Percentiles rank a stretch among this genome's conserved stretches.
Evolutionary conservation across 495 filamentous ascomycete genomes (phyloP).

Genomic region (Penicillium ochrochloron): DNA sequence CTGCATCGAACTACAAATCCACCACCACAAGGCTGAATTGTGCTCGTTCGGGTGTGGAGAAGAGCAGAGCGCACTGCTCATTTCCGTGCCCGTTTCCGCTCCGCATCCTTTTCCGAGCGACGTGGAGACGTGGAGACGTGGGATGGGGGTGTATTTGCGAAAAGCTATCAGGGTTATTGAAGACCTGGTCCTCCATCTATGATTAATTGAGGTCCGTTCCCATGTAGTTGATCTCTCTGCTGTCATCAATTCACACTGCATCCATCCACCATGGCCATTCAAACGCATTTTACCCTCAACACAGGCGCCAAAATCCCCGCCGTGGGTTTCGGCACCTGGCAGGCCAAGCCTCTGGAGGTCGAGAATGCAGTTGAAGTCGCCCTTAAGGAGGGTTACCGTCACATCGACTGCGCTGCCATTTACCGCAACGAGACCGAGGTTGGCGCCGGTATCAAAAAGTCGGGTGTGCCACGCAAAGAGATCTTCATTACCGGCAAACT

Average conservation of each 20-base stretch:
- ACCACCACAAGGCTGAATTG: no score
- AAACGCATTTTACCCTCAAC: conserved; percentile 32
- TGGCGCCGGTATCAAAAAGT: conserved; percentile 62
- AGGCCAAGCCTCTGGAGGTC: conserved; percentile 40
- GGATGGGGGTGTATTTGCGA: neutral
- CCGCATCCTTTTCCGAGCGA: neutral
- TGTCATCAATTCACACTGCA: neutral
- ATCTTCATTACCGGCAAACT: conserved; percentile 80
- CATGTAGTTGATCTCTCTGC: neutral
- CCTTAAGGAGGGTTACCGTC: conserved; percentile 66
- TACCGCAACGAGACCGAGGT: conserved; percentile 74
- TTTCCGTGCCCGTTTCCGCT: neutral
- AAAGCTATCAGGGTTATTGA: neutral
- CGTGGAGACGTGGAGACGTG: neutral
- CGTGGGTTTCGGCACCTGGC: conserved; percentile 43
- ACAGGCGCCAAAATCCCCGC: conserved; percentile 47
- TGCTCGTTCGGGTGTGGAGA: neutral
- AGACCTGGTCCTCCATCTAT: neutral
- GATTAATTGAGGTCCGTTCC: neutral
- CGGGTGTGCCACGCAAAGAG: conserved; percentile 61
- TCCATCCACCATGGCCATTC: neutral
- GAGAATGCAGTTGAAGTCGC: conserved; percentile 43
- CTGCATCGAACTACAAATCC: no score
- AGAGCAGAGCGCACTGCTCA: neutral
- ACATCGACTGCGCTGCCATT: conserved; percentile 71